These are phyloP conservation scores for Leonotis leonurus DNA, from an alignment of 257 asterid species.

Conservation along the genomic window DNA sequence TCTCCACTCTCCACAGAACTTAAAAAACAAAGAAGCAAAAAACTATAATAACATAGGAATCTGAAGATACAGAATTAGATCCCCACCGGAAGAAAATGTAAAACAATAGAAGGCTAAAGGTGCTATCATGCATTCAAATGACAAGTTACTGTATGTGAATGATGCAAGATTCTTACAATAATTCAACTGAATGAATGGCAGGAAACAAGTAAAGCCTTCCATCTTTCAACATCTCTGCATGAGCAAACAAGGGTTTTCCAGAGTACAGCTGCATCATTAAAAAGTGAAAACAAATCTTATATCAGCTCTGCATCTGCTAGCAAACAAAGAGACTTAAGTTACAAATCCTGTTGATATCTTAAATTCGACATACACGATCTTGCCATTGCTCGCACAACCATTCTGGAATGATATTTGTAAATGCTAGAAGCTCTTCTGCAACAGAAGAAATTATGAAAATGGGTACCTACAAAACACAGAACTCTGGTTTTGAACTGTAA, in stretches of 20 bases:
- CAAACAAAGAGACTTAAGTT: conserved; percentile 7
- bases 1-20: too few species aligned
- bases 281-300: neutral
- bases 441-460: conserved; percentile 67
- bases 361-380: conserved; percentile 50
- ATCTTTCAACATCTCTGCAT: conserved; percentile 53
- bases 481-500: neutral
- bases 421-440: conserved; percentile 77
- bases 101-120: neutral
- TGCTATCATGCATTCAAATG: neutral
- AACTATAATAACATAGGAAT: too few species aligned
- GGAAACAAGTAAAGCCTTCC: conserved; percentile 65
- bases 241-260: conserved; percentile 59
- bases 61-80: too few species aligned
- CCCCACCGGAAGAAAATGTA: too few species aligned
- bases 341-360: neutral
- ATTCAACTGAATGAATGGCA: conserved; percentile 54
- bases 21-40: too few species aligned
- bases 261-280: conserved; percentile 51
- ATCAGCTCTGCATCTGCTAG: conserved; percentile 14
- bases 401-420: conserved; percentile 74
- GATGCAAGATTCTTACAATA: conserved; percentile 48
- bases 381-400: conserved; percentile 65
- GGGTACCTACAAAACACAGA: conserved; percentile 59
- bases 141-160: neutral